These are phyloP conservation scores for Syncephalis fuscata DNA, from an alignment of 371 early-diverging fungal genomes.

Conservation along the genomic window DNA sequence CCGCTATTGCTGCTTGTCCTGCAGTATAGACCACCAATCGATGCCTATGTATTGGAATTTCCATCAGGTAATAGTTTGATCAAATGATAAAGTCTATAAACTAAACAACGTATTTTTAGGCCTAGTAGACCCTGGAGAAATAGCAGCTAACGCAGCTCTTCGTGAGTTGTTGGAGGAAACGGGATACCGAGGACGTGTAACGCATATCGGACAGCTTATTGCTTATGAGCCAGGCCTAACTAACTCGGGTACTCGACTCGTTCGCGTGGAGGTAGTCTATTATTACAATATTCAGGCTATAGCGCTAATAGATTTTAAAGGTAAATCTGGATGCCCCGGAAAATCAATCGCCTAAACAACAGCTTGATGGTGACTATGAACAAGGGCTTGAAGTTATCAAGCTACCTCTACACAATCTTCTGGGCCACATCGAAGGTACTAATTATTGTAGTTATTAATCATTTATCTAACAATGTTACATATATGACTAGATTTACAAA, in stretches of 20 bases:
- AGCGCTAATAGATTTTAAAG: conserved; percentile 1
- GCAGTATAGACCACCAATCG: conserved; percentile 43
- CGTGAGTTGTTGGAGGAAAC: conserved; percentile 44
- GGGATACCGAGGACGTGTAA: conserved; percentile 15
- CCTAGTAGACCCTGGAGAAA: conserved; percentile 28
- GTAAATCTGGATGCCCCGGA: conserved; percentile 10
- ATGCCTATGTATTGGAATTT: conserved; percentile 33
- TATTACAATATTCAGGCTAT: neutral
- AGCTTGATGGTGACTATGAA: conserved; percentile 25
- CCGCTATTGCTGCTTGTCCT: conserved; percentile 31
- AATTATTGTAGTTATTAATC: neutral
- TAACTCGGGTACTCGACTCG: conserved; percentile 27
- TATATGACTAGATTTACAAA: conserved; percentile 1
- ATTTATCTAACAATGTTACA: neutral
- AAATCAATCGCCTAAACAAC: conserved; percentile 8
- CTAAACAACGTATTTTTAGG: conserved; percentile 10
- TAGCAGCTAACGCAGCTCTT: conserved; percentile 21
- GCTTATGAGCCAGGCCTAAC: conserved; percentile 43
- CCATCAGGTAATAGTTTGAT: conserved; percentile 25
- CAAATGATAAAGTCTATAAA: neutral
- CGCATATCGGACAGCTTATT: conserved; percentile 14
- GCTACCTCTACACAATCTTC: conserved; percentile 18
- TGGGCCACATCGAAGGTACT: conserved; percentile 17
- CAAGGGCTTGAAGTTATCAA: conserved; percentile 28
- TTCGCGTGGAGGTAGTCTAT: conserved; percentile 7